Percentiles rank a stretch among this genome's conserved stretches.
These are phyloP conservation scores for Ganoderma meredithae DNA, from an alignment of 1,284 basidiomycete genomes.

Conservation along the genomic window DNA sequence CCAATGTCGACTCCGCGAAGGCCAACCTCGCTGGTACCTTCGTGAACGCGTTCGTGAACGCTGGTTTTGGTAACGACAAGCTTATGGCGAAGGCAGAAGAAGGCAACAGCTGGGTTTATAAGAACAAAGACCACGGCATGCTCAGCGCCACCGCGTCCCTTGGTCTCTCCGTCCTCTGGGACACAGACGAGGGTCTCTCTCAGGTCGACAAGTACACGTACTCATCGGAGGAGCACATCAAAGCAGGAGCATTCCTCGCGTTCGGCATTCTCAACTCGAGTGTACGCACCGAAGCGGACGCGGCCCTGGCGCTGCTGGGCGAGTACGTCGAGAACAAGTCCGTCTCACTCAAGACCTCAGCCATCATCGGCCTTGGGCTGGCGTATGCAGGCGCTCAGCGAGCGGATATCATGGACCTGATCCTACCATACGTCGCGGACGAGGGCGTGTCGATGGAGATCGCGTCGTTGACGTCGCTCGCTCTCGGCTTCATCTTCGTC, in stretches of 20 bases:
- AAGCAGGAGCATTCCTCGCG: slow-evolving; percentile 95
- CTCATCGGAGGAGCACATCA: slow-evolving; percentile 95
- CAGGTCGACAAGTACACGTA: slow-evolving; percentile 99
- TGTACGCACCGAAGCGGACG: slow-evolving; percentile 93
- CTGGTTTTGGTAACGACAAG: slow-evolving; percentile 98
- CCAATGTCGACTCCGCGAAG: slow-evolving; percentile 91
- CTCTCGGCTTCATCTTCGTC: slow-evolving; percentile 95
- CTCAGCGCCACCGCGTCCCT: slow-evolving; percentile 95
- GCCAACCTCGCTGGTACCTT: slow-evolving; percentile 97
- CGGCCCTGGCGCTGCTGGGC: slow-evolving; percentile 89
- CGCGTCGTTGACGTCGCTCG: slow-evolving; percentile 84
- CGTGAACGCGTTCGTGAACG: slow-evolving; percentile 99
- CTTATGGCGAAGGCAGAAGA: slow-evolving; percentile 97
- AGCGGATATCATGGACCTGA: slow-evolving; percentile 81
- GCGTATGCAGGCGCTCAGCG: slow-evolving; percentile 95
- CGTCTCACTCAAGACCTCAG: slow-evolving; percentile 83
- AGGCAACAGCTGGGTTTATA: slow-evolving; percentile 98
- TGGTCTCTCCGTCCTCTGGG: slow-evolving; percentile 95
- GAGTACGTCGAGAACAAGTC: slow-evolving; percentile 94
- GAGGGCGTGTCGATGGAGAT: slow-evolving; percentile 90
- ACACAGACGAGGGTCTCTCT: slow-evolving; percentile 93
- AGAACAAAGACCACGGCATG: slow-evolving; percentile 99
- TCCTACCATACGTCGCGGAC: slow-evolving; percentile 86
- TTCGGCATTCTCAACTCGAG: slow-evolving; percentile 93
- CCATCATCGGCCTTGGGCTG: slow-evolving; percentile 91